Evolutionary conservation across 495 filamentous ascomycete species (phyloP), one percentile per base, ranked within the genome.

Genomic region (Hypomontagnella submonticulosa): DNA sequence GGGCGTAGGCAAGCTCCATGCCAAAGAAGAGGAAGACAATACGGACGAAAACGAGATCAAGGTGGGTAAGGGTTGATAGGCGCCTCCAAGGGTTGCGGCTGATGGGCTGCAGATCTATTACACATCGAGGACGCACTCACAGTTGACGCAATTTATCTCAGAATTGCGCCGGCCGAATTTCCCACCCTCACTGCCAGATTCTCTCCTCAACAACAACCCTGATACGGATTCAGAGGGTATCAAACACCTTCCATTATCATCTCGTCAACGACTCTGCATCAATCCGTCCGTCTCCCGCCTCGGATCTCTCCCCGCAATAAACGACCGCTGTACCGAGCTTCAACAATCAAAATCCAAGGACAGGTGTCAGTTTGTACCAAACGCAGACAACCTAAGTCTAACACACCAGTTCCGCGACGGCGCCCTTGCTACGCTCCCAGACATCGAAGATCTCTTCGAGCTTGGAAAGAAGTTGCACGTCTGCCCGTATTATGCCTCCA

Each of bases 401-500:
- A 85, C 90, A 4, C 84, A 92, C 51, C 85, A 92, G 44, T 97
- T 99, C 60, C 84, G 95, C n/a, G 96, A 98, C 70, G 88, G 92
- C 71, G 84, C 89, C 12, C 75, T 98, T 47, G 93, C 96, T 4
- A 91, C 84, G 0, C 82, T 99, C 7, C 89, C 90, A 12, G 95
- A 99, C 72, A 98, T 99, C 58, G 95, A 99, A 73, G 96, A 99
- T 66, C 81, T 98, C 20, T 89, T 87, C 42, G 77, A 79, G 11
- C 78, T 97, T 1, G 95, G 95, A 4, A 92, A 88, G 67, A 83
- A 89, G 38, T 77, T 97, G 15, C 88, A 88, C 1, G 87, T 97
- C 13, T 99, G 95, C 75, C 96, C 95, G 6, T 99, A 99, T 74
- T 99, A 99, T 75, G 92, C 95, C 43, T 93, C 96, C 0, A 85